Base-by-base conservation (phyloP, 1,139 yeast genomes). In the Saccharomyces hybrid region DNA sequence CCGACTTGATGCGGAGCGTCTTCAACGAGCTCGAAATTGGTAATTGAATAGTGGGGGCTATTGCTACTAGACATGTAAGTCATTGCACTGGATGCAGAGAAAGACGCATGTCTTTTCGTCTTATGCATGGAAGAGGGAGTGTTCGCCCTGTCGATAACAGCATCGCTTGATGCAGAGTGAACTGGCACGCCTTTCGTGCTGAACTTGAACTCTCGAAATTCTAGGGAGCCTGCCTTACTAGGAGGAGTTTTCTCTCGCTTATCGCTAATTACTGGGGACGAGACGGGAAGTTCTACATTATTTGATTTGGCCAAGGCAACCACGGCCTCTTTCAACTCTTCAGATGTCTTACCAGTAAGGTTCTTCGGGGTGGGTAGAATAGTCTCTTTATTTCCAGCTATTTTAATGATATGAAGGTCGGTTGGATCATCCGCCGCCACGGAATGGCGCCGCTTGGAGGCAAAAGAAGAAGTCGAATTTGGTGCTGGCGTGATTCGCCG, bases 81-180 rank as follows among this genome's bases (percentile, higher is more conserved):
- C 9, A 79, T 72, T 0, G 88, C 82, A 9, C 88, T 80, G 1
- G 89, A 82, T 0, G 96, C 96, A 6, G 90, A 82, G 66, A 88
- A 89, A 1, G 96, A 88, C 29, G 86, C 84, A 64, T 86, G 91
- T 46, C 96, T 71, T 51, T 67, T 71, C 38, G 66, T 60, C 59
- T 60, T 68, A 32, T 46, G 57, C 60, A 32, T 52, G 58, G 66
- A 53, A 57, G 59, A 16, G 44, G 51, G 13, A 48, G 44, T 28
- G 23, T 42, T 27, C 38, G 25, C n/a, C 16, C 32, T 16, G 13
- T 38, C 25, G 13, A 20, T 4, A 38, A 38, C 23, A 13, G 23
- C 44, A 20, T 20, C 44, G 11, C 44, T 38, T 5, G 44, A 38
- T 38, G 44, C 44, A 38, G 44, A 38, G 25, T 38, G 44, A 20